Evolutionary conservation across 805 yeast species (phyloP), one percentile per base, ranked within the genome.

Genomic region (Teunomyces lycoperdinae): DNA sequence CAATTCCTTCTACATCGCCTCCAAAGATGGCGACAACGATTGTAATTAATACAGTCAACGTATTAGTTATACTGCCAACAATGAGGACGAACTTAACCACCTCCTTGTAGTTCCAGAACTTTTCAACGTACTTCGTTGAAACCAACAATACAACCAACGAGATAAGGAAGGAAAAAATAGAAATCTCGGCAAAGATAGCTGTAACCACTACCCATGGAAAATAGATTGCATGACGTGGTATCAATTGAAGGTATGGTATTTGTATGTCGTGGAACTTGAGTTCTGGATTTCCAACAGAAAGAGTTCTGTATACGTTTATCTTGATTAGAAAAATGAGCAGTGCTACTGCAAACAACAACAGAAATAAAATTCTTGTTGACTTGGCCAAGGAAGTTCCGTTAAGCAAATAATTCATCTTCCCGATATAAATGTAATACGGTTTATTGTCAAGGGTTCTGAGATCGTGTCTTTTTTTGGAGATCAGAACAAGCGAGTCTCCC

Each of bases 181-280:
- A 66, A 5, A 76, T 73, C 58, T 85, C 90, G 2, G 85, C 79
- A 60, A 84, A 83, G n/a, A 85, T 78, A 0, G 88, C 76, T 2
- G 84, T 74, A 27, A 79, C 60, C 2, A 85, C 55, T 0, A 85
- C 85, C 85, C 87, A 81, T 4, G 90, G 90, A 51, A 80, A 71
- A 46, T 66, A 69, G 3, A 83, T 55, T 0, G 83, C 72, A 45
- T 74, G 69, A 24, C 74, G 64, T 9, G 92, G 91, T 5, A 86
- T 78, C 63, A 86, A 69, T 64, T 87, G 89, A 36, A 86, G 56
- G 33, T 67, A 67, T 1, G 87, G 89, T 5, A 82, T 76, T 14
- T 71, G 61, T 29, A 84, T 68, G 28, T 71, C 70, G 39, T 68
- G 69, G 49, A 74, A 70, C 16, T 38, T 38, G 39, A 58, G 26